These are phyloP conservation scores for Talaromyces sp. DNA, from an alignment of 2,329 filamentous ascomycete genomes.

Conservation along the genomic window DNA sequence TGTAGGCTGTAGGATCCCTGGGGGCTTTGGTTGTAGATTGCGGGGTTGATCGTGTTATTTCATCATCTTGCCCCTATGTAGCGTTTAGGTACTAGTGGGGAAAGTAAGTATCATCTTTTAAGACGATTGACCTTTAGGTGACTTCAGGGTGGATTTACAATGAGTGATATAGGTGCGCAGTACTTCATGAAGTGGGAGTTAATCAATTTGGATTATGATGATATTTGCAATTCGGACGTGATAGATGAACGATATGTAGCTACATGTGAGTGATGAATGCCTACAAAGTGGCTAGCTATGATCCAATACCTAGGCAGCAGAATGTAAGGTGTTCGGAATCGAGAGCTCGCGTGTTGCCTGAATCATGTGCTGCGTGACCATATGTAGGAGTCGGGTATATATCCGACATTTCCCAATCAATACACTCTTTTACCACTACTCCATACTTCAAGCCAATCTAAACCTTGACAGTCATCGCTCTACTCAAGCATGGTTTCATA, in stretches of 20 bases:
- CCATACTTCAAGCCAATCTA: not conserved
- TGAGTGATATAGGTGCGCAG: not conserved
- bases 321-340: too few relatives aligned
- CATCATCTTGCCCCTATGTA: not conserved
- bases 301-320: not conserved
- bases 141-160: not conserved
- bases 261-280: not conserved
- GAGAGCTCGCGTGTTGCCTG: not conserved
- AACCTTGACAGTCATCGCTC: not conserved
- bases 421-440: not conserved
- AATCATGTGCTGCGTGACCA: not conserved
- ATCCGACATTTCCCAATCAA: not conserved
- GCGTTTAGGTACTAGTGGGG: not conserved
- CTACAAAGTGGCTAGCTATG: not conserved
- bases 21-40: not conserved
- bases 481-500: not conserved
- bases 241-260: not conserved
- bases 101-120: not conserved
- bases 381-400: not conserved
- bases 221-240: not conserved
- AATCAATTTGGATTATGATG: not conserved
- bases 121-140: not conserved
- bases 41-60: not conserved
- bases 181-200: too few relatives aligned
- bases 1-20: not conserved